Base-by-base conservation (phyloP, 345 rosid genomes). In the rapeseed (Brassica napus) region DNA sequence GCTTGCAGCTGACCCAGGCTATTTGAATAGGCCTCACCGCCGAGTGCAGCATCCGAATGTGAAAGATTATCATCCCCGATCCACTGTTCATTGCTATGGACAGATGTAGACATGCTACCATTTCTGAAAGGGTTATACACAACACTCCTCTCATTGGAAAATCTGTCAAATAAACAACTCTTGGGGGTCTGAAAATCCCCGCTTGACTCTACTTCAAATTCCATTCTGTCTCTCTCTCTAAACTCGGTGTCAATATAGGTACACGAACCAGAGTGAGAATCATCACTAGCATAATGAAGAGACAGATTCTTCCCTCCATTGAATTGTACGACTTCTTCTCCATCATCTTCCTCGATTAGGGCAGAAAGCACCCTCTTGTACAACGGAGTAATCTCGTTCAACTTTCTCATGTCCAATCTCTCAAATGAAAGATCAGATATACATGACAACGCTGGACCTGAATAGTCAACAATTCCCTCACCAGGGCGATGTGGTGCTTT, bases 251-350 rank as follows among this genome's bases (percentile, higher is more conserved):
- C 99, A 65, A 89, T 88, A 78, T 84, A 90, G 81, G 90, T 93
- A 73, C 98, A 95, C 24, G 98, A 91, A 85, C 97, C 97, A 79
- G 94, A 91, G 79, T 93, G 97, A 81, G 99, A 95, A 84, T 91
- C 98, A 86, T 95, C 99, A 74, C 99, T 93, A 21, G 88, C 90
- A 62, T 91, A 88, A 81, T 95, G 98, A 71, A 89, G 88, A 64
- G 94, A 83, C 83, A 89, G 76, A 77, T 85, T 90, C 79, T 89
- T 93, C 70, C 90, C 92, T 84, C 90, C 97, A 21, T 78, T 66
- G 8, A 84, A 86, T 54, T 80, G 86, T 84, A 73, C 85, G 61
- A 85, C 72, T 82, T 93, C 99, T 70, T 93, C 99, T 76, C 78
- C 82, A 74, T 91, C 99, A 80, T 93, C 99, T 86, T 92, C 95